These are phyloP conservation scores for Pyrus pyrifolia DNA, from an alignment of 306 rosid species.

Conservation along the genomic window DNA sequence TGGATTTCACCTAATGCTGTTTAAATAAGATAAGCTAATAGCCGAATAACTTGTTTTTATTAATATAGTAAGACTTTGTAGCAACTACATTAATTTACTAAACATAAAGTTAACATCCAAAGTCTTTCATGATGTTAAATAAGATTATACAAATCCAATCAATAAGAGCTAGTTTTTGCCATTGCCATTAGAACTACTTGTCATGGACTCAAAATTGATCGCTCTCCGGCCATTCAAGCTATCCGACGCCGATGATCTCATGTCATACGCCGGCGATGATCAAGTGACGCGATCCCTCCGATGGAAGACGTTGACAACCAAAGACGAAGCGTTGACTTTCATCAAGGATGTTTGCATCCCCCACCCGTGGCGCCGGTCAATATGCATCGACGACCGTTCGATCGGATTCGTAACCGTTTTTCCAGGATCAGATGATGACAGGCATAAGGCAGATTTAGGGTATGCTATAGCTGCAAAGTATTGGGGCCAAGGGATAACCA, in stretches of 20 bases:
- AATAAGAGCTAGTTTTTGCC: background rate
- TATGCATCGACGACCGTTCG: conserved; percentile 42
- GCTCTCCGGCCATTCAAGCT: conserved; percentile 43
- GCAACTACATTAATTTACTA: background rate
- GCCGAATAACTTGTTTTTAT: background rate
- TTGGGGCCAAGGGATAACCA: conserved; percentile 54
- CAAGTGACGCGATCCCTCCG: conserved; percentile 23
- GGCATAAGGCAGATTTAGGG: conserved; percentile 42
- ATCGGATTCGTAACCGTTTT: conserved; percentile 32
- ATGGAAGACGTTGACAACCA: conserved; percentile 36
- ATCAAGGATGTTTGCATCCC: conserved; percentile 54
- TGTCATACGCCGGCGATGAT: conserved; percentile 56
- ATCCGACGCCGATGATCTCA: conserved; percentile 45
- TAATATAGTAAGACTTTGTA: background rate
- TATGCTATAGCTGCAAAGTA: conserved; percentile 36
- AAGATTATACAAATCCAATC: no score
- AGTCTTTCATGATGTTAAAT: background rate
- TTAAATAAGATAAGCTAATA: background rate
- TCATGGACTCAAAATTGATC: conserved; percentile 23
- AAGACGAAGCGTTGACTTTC: conserved; percentile 46
- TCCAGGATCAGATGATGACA: conserved; percentile 34
- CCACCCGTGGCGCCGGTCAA: conserved; percentile 54
- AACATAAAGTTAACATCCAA: background rate
- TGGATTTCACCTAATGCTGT: background rate
- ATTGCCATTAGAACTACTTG: background rate